Percentiles rank a stretch among this genome's conserved stretches.
These are phyloP conservation scores for Hamamelis virginiana DNA, from an alignment of 164 flowering plant genomes.

Conservation along the genomic window DNA sequence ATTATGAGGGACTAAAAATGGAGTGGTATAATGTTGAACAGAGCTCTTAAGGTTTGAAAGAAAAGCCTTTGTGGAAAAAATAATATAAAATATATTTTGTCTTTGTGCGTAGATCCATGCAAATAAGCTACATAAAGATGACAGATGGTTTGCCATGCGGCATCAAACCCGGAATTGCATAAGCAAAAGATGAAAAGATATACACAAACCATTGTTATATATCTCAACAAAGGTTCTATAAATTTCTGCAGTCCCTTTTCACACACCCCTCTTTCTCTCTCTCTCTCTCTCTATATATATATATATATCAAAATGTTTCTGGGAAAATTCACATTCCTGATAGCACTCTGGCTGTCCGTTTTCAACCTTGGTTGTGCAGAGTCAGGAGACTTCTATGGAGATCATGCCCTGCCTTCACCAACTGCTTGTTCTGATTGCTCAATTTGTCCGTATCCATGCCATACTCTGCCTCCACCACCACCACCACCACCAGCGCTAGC, in stretches of 20 bases:
- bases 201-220: constrained; percentile 6
- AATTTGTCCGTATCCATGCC: constrained; percentile 29
- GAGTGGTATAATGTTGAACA: not conserved
- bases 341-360: constrained; percentile 12
- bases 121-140: constrained; percentile 5
- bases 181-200: constrained; percentile 2
- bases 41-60: too few relatives aligned
- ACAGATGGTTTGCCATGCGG: constrained; percentile 36
- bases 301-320: constrained; percentile 11
- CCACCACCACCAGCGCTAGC: constrained; percentile 21
- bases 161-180: constrained; percentile 10
- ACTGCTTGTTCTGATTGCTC: constrained; percentile 15
- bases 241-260: not conserved
- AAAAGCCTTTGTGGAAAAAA: not conserved
- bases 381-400: not conserved
- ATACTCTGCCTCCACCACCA: constrained; percentile 17
- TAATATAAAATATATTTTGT: not conserved
- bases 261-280: not conserved
- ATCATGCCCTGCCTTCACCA: constrained; percentile 6
- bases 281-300: not conserved
- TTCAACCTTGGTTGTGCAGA: constrained; percentile 3
- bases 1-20: too few relatives aligned
- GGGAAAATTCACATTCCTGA: not conserved
- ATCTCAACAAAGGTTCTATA: not conserved
- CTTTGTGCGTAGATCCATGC: not conserved